Evolutionary conservation across 495 filamentous ascomycete genomes (phyloP).

Genomic region (Letharia columbiana): DNA sequence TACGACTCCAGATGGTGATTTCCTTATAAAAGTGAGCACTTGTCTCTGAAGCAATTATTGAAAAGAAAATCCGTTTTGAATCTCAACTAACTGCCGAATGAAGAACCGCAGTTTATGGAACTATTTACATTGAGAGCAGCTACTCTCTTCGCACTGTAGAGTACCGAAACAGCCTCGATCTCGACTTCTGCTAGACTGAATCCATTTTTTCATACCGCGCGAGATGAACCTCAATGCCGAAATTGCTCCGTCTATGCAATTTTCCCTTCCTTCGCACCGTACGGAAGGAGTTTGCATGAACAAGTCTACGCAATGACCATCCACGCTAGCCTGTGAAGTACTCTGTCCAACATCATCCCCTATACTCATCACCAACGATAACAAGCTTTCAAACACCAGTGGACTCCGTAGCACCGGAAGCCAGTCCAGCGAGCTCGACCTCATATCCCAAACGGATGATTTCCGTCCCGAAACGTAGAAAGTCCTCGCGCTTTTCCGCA

Average conservation of each 20-base stretch:
- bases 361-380: not conserved
- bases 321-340: not conserved
- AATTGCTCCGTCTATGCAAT: not conserved
- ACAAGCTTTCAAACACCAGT: not conserved
- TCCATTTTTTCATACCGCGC: not conserved
- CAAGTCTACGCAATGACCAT: not conserved
- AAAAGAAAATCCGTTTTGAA: not conserved
- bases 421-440: slow-evolving; percentile 1
- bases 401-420: not conserved
- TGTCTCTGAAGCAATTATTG: no score
- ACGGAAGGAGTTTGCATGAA: not conserved
- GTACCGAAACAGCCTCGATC: not conserved
- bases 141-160: no score
- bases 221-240: not conserved
- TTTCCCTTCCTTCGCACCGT: not conserved
- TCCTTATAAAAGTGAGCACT: not conserved
- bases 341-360: slow-evolving; percentile 2
- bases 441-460: not conserved
- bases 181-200: not conserved
- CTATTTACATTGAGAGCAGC: slow-evolving; percentile 11
- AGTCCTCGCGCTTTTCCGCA: not conserved
- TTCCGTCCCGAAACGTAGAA: not conserved
- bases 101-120: not conserved
- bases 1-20: not conserved
- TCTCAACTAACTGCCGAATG: not conserved